Percentiles rank a stretch among this genome's conserved stretches.
Evolutionary conservation across 2,329 filamentous ascomycete genomes (phyloP).

Genomic region (Exophiala phaeomuriformis): DNA sequence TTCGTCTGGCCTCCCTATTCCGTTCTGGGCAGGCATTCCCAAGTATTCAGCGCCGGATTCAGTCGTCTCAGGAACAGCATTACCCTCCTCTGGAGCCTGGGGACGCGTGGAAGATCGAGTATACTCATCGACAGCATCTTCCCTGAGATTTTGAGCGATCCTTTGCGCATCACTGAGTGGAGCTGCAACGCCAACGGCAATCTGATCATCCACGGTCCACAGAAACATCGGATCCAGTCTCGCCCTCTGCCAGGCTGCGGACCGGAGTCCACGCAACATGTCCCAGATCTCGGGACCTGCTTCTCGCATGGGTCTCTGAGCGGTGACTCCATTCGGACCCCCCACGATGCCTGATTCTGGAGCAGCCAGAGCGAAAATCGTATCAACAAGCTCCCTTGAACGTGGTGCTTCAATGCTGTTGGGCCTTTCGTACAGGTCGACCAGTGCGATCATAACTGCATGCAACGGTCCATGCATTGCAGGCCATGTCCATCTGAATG

Average conservation of each 20-base stretch:
- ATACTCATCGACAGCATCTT: conserved; percentile 22
- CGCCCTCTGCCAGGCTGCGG: conserved; percentile 44
- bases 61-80: neutral
- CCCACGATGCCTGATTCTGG: conserved; percentile 42
- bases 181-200: conserved; percentile 32
- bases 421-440: conserved; percentile 44
- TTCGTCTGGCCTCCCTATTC: conserved; percentile 1
- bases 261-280: conserved; percentile 42
- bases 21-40: conserved; percentile 6
- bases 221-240: conserved; percentile 41
- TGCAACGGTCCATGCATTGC: conserved; percentile 42
- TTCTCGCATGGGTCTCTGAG: conserved; percentile 40
- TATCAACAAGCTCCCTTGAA: conserved; percentile 42
- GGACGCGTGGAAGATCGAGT: neutral
- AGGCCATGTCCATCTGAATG: conserved; percentile 45
- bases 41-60: conserved; percentile 11
- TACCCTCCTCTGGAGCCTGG: too few relatives aligned
- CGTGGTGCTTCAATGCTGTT: conserved; percentile 39
- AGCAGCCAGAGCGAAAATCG: conserved; percentile 40
- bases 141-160: conserved; percentile 25
- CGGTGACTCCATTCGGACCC: conserved; percentile 39
- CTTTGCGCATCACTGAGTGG: conserved; percentile 23
- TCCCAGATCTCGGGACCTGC: conserved; percentile 45
- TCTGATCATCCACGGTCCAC: conserved; percentile 43
- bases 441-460: conserved; percentile 43